Evolutionary conservation across 495 filamentous ascomycete genomes (phyloP), one percentile per base, ranked within the genome.

Genomic region (Massariosphaeria phaeospora): DNA sequence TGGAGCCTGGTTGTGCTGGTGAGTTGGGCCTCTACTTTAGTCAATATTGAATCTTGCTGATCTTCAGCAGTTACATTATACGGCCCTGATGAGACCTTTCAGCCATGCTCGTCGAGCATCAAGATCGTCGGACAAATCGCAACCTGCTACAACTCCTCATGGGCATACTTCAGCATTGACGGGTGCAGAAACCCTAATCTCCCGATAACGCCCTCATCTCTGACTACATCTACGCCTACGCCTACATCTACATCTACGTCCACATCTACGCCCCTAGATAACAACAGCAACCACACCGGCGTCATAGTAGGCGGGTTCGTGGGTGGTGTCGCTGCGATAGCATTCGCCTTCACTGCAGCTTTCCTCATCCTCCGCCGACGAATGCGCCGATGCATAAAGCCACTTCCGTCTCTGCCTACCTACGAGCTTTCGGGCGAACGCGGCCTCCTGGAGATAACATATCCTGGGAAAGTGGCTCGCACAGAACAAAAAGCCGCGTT

Each of bases 141-240:
- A 7, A 45, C 30, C 12, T 61, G 58, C 38, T 61, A 61, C 24
- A 56, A 61, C 23, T n/a, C 58, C 38, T 51, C 45, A 11, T 61
- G 58, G 58, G 46, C 41, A 7, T 56, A 61, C 46, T 61, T 56
- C 40, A 61, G 58, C 33, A 56, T 61, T 17, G 58, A 61, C 27
- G 45, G 29, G n/a, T 61, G 58, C 44, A 20, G 34, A 26, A 23
- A 23, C 25, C 58, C 26, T 20, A 15, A 17, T 41, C 18, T n/a
- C 20, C 50, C 57, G 21, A 4, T 40, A n/a, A 45, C 50, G 20
- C 30, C 45, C 15, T 27, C 43, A 36, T 29, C 36, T 17, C 20
- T 10, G 35, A 21, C 48, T n/a, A 29, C 48, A 31, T 31, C 38
- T 2, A 17, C 18, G 21, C 23, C 34, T 1, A 42, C 43, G n/a